These are phyloP conservation scores for Cyberlindnera nakhonratchasimensis DNA, from an alignment of 805 yeast species.

Conservation along the genomic window DNA sequence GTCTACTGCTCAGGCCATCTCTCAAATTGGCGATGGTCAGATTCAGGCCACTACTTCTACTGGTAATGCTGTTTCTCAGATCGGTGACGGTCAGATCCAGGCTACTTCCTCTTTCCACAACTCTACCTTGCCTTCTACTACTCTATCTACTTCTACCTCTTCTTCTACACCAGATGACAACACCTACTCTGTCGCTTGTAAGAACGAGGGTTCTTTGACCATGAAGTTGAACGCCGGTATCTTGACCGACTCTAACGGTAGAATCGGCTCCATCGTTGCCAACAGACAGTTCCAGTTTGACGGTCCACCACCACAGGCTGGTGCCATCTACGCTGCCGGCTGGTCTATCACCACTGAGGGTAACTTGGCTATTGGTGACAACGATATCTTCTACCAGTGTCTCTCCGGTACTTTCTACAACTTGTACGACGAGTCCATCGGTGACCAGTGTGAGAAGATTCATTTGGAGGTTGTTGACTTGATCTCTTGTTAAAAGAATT, in stretches of 20 bases:
- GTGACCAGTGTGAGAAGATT: conserved; percentile 60
- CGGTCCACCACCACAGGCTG: conserved; percentile 85
- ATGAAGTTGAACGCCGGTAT: conserved; percentile 50
- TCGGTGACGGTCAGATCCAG: conserved; percentile 44
- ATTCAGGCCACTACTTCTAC: conserved; percentile 30
- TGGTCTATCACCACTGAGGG: conserved; percentile 57
- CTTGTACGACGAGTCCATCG: conserved; percentile 63
- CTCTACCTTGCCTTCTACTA: conserved; percentile 10
- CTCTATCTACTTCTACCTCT: conserved; percentile 7
- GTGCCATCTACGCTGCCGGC: conserved; percentile 67
- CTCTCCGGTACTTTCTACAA: conserved; percentile 74
- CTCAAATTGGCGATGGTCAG: conserved; percentile 23
- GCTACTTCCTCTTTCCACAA: conserved; percentile 14
- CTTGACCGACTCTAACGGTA: conserved; percentile 56
- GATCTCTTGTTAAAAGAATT: conserved; percentile 27
- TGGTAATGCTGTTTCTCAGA: conserved; percentile 35
- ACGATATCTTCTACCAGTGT: conserved; percentile 68
- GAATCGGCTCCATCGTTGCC: conserved; percentile 78
- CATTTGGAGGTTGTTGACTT: conserved; percentile 56
- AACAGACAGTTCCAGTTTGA: conserved; percentile 85
- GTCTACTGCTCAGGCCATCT: conserved; percentile 26
- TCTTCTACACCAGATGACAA: conserved; percentile 6
- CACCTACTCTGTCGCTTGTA: conserved; percentile 37
- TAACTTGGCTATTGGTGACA: conserved; percentile 60
- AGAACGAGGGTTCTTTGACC: conserved; percentile 46